These are phyloP conservation scores for Primulina huaijiensis DNA, from an alignment of 257 asterid species.

Conservation along the genomic window DNA sequence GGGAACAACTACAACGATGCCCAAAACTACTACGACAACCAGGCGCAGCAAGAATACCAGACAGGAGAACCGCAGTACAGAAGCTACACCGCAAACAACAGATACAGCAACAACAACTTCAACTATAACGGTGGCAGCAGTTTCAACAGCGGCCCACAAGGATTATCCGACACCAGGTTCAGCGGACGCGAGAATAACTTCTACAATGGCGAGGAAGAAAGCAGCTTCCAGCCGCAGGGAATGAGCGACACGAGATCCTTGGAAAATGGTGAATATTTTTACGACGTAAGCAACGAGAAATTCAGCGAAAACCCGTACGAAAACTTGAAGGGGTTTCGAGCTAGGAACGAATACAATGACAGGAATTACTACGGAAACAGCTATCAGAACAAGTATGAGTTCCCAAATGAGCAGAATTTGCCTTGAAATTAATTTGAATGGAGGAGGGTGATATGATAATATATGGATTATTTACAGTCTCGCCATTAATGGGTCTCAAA, in stretches of 20 bases:
- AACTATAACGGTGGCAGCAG: slow-evolving; percentile 31
- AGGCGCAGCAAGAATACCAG: slow-evolving; percentile 14
- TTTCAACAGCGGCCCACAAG: slow-evolving; percentile 37
- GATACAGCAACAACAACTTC: slow-evolving; percentile 25
- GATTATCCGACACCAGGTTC: slow-evolving; percentile 24
- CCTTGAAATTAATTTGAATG: slow-evolving; percentile 38
- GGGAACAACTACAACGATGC: slow-evolving; percentile 11
- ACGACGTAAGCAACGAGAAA: slow-evolving; percentile 39
- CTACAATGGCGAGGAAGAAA: slow-evolving; percentile 26
- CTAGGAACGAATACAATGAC: slow-evolving; percentile 29
- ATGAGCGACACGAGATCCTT: slow-evolving; percentile 80
- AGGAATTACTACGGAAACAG: slow-evolving; percentile 31
- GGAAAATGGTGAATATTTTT: slow-evolving; percentile 61
- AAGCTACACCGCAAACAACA: not conserved
- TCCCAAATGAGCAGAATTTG: slow-evolving; percentile 44
- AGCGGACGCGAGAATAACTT: slow-evolving; percentile 19
- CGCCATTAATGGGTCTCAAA: not conserved
- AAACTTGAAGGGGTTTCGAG: slow-evolving; percentile 30
- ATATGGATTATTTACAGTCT: not conserved
- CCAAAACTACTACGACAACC: slow-evolving; percentile 28
- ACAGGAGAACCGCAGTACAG: slow-evolving; percentile 13
- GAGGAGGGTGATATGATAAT: not conserved
- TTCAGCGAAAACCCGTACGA: slow-evolving; percentile 45
- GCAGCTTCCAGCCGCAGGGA: slow-evolving; percentile 55
- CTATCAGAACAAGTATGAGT: slow-evolving; percentile 39